Evolutionary conservation across 139 green algal species (phyloP), one percentile per base, ranked within the genome.

Genomic region (Chlamydomonas incerta): DNA sequence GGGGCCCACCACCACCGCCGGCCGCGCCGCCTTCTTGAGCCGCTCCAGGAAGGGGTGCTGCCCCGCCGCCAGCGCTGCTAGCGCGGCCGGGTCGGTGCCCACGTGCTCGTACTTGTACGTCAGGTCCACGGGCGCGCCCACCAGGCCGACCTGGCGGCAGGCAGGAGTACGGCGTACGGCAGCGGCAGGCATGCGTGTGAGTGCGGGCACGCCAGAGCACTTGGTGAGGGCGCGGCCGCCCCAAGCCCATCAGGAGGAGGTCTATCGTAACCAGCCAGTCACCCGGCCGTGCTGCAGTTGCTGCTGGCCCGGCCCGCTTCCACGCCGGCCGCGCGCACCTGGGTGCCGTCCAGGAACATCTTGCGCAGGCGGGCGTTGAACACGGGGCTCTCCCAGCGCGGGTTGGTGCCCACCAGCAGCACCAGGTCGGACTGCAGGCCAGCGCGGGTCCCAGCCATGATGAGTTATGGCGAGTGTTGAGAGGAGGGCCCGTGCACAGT

Each of bases 351-450:
- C 60, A 95, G 66, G 55, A 85, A 87, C 34, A 88, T 91, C 83
- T 97, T 96, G 52, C 97, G 91, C 34, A 99, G 83, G 60, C 97
- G 91, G 2, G 95, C 94, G 89, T 99, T 99, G 86, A 98, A 96
- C 55, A 99, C 97, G 2, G 98, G 97, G 24, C 93, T 94, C 92
- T 99, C 98, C 37, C 91, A 62, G n/a, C 98, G 93, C 23, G 95
- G 96, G 91, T 99, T 99, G 81, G 92, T 96, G 55, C 98, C 98
- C 6, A 99, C 92, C 33, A 99, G 90, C 82, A 99, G 90, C 29
- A 98, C 92, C 65, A 94, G 87, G 87, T 99, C 97, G 3, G 97
- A 94, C n/a, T 93, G 77, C 2, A 9, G 46, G 33, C 18, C n/a
- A n/a, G n/a, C n/a, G n/a, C n/a, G n/a, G n/a, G n/a, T n/a, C n/a